Base-by-base conservation (phyloP, 495 filamentous ascomycete species). In the Hypomontagnella submonticulosa region DNA sequence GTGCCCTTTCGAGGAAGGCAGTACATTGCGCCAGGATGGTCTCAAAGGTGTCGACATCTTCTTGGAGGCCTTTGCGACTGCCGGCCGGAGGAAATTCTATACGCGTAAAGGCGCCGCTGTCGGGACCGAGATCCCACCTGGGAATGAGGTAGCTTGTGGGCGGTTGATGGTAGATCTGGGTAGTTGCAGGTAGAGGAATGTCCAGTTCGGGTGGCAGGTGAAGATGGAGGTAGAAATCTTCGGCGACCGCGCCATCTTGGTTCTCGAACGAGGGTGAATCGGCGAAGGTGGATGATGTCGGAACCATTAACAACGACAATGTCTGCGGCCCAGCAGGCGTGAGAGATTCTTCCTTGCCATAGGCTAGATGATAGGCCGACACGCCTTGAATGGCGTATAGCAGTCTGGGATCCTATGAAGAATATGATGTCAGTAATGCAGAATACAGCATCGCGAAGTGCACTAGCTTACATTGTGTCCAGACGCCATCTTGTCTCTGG, bases 1-100 rank as follows among this genome's bases (percentile, higher is more conserved):
- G 79, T 4, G 89, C 87, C 34, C 91, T 86, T 70, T 97, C 93
- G 7, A 94, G 83, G 74, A 97, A 97, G 0, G 93, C 92, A 10
- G 93, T 97, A 73, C 93, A 97, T 77, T 97, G 93, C 23, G 93
- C 93, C 37, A 97, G 83, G 54, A 97, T 97, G 2, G 93, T 97
- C 80, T 97, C 93, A 71, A 97, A 97, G 0, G 93, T 97, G 74
- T 97, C 93, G 20, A 97, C 83, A 75, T 97, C 93, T 70, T 97
- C 93, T 76, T 97, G 93, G 2, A 89, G 86, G 20, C 89, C 87
- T 53, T 85, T 86, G 33, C 84, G 81, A 48, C 80, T 82, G 9
- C 91, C 91, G 8, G 92, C 81, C 4, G 82, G 72, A 1, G 93
- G 93, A 62, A 97, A 96, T 73, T 96, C 89, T 66, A 97, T 92